A percentile compares a stretch with the other conserved stretches of the same genome.
Conservation (phyloP, 2,329 filamentous ascomycete species). For the Beauveria australis region DNA sequence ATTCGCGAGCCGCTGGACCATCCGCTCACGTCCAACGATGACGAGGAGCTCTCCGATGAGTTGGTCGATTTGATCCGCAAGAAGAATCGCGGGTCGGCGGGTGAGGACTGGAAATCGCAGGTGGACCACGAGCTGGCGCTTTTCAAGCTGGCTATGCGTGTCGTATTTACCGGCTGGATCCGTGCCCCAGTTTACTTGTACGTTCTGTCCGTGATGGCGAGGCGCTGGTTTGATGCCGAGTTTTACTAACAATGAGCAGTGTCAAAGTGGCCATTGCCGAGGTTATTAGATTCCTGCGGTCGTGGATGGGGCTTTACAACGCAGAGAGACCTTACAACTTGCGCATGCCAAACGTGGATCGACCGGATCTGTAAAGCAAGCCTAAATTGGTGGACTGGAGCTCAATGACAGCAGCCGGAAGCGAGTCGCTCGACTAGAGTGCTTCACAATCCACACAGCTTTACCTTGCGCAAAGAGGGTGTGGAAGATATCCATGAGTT, state of each 20-base stretch:
- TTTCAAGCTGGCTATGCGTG: conserved; percentile 1
- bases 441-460: no score
- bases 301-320: conserved; percentile 8
- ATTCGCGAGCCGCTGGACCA: conserved; percentile 17
- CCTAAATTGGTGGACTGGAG: not conserved
- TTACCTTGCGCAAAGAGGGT: no score
- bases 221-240: not conserved
- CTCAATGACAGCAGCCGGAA: not conserved
- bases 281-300: not conserved
- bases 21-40: conserved; percentile 15
- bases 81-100: not conserved
- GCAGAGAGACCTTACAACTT: not conserved
- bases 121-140: conserved; percentile 2
- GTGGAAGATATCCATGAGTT: no score
- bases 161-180: conserved; percentile 5
- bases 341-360: conserved; percentile 4
- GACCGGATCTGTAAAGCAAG: conserved; percentile 1
- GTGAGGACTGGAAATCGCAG: not conserved
- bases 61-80: conserved; percentile 8
- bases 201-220: not conserved
- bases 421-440: not conserved
- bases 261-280: not conserved
- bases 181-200: conserved; percentile 3
- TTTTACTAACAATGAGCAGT: not conserved
- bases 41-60: conserved; percentile 20